phyloP scores from a whole-genome alignment of 1,139 yeast species.

The Hemisphaericaspora xylanilytica region DNA sequence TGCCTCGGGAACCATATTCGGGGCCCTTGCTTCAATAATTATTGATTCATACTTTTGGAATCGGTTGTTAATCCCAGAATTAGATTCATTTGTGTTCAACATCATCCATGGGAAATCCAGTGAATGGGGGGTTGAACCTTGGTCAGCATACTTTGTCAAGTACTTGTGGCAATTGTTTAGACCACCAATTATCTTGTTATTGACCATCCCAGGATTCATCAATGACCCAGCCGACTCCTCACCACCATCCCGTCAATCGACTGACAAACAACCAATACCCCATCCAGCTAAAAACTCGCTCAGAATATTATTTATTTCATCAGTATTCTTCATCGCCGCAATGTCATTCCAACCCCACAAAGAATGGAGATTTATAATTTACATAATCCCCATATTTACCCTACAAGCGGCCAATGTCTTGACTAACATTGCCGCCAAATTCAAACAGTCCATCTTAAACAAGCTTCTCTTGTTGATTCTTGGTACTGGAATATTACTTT shows the following conservation, averaged over 20 bases:
- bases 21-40: conserved; percentile 45
- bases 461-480: conserved; percentile 27
- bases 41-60: conserved; percentile 84
- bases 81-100: conserved; percentile 69
- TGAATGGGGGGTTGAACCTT: conserved; percentile 86
- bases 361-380: conserved; percentile 89
- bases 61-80: conserved; percentile 59
- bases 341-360: conserved; percentile 89
- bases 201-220: conserved; percentile 43
- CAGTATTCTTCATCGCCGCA: conserved; percentile 51
- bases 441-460: conserved; percentile 27
- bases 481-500: conserved; percentile 27
- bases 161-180: conserved; percentile 50
- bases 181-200: conserved; percentile 59
- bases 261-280: conserved; percentile 11
- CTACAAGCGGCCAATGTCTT: conserved; percentile 66
- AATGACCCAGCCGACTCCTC: conserved; percentile 39
- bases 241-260: conserved; percentile 3
- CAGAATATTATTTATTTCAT: conserved; percentile 36
- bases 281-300: conserved; percentile 41
- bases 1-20: conserved; percentile 53
- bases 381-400: conserved; percentile 68
- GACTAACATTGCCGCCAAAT: conserved; percentile 38
- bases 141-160: conserved; percentile 56
- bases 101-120: conserved; percentile 68